phyloP scores from a whole-genome alignment of 2,329 filamentous ascomycete species.

The Aspergillus floridensis region DNA sequence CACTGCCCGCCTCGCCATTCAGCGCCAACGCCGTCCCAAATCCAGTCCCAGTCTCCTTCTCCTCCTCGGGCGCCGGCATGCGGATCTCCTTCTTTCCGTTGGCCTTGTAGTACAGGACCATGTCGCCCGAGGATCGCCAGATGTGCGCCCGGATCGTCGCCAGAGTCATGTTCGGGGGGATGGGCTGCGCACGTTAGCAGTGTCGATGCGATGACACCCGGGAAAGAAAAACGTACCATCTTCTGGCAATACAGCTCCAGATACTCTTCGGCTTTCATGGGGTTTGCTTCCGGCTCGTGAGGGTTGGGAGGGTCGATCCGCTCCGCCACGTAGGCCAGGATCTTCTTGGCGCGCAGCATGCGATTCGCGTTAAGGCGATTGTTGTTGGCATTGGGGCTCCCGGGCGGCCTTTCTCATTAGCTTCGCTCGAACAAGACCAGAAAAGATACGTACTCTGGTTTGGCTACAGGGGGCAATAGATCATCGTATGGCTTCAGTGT shows the following conservation, averaged over 20 bases:
- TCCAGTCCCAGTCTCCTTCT: constrained; percentile 17
- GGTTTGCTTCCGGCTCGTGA: constrained; percentile 57
- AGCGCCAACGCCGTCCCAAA: constrained; percentile 6
- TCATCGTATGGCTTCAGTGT: constrained; percentile 79
- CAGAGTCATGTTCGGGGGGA: constrained; percentile 85
- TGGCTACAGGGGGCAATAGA: constrained; percentile 69
- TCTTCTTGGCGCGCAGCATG: constrained; percentile 94
- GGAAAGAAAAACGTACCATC: constrained; percentile 58
- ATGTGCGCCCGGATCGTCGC: constrained; percentile 87
- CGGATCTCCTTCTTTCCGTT: constrained; percentile 70
- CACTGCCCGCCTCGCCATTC: constrained; percentile 20
- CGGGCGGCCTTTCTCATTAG: constrained; percentile 17
- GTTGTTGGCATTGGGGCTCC: constrained; percentile 41
- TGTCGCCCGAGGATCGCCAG: constrained; percentile 93
- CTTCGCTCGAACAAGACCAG: not conserved
- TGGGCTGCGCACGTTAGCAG: constrained; percentile 25
- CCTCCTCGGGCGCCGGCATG: constrained; percentile 20
- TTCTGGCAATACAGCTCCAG: constrained; percentile 93
- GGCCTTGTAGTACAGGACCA: constrained; percentile 83
- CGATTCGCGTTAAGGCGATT: constrained; percentile 94
- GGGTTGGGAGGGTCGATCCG: constrained; percentile 72
- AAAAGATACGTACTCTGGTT: constrained; percentile 61
- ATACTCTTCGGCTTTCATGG: constrained; percentile 82
- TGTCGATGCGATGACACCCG: not conserved
- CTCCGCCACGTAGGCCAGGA: constrained; percentile 87